Evolutionary conservation across 2,329 filamentous ascomycete species (phyloP).

Genomic region (Fusarium keratoplasticum): DNA sequence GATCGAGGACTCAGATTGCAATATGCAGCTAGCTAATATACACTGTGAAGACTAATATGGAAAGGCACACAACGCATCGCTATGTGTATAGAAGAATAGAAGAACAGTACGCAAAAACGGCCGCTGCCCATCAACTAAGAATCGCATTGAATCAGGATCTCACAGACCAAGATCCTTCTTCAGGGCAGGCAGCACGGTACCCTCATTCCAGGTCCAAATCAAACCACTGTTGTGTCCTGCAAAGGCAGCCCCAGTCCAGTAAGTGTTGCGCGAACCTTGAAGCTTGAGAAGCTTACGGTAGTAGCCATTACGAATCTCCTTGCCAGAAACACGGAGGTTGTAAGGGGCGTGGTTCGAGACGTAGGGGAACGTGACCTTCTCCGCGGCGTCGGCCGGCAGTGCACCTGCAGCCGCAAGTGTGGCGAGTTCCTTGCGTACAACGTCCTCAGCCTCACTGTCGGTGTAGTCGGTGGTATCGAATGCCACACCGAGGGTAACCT

Average conservation of each 20-base stretch:
- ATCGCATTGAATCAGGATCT: not conserved
- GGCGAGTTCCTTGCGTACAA: constrained; percentile 20
- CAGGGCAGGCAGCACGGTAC: constrained; percentile 20
- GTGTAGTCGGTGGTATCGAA: constrained; percentile 18
- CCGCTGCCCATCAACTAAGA: too few species aligned
- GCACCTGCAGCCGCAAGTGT: constrained; percentile 9
- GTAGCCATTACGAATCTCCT: constrained; percentile 15
- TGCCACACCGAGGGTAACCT: constrained; percentile 3
- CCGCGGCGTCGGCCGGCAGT: not conserved
- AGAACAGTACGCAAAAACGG: too few species aligned
- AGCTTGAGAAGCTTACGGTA: constrained; percentile 21
- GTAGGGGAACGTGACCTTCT: constrained; percentile 13
- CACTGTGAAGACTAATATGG: not conserved
- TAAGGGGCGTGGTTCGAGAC: constrained; percentile 25
- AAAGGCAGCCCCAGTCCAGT: constrained; percentile 38
- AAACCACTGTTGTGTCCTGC: constrained; percentile 35
- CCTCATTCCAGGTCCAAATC: constrained; percentile 39
- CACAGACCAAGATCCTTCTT: constrained; percentile 32
- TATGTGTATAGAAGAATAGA: not conserved
- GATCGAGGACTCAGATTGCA: not conserved
- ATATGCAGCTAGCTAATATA: not conserved
- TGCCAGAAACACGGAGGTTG: constrained; percentile 15
- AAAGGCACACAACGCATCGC: not conserved
- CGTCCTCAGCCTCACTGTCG: not conserved
- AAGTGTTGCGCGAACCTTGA: constrained; percentile 28